Evolutionary conservation across 2,329 filamentous ascomycete species (phyloP).

Genomic region (Colletotrichum ledebouriae): DNA sequence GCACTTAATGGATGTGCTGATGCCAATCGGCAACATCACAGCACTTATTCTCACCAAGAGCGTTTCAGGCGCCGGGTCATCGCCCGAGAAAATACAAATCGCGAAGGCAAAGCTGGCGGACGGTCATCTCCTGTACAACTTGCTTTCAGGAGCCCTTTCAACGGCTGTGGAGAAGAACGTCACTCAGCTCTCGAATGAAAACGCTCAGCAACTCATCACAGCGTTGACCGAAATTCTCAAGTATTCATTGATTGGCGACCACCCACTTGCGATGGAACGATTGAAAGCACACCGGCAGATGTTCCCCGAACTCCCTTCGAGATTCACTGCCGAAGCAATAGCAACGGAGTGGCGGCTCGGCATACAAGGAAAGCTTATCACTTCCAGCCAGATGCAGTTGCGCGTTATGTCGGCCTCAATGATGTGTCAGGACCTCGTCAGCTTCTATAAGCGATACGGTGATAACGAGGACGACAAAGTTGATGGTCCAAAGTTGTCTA

Average conservation of each 20-base stretch:
- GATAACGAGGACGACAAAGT: slow-evolving; percentile 56
- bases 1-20: slow-evolving; percentile 60
- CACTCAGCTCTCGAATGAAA: slow-evolving; percentile 63
- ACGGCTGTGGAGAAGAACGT: slow-evolving; percentile 68
- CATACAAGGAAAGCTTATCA: slow-evolving; percentile 78
- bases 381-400: slow-evolving; percentile 90
- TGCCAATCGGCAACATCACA: slow-evolving; percentile 53
- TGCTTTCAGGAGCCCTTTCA: slow-evolving; percentile 58
- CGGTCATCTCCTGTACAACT: slow-evolving; percentile 59
- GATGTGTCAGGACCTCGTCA: slow-evolving; percentile 79
- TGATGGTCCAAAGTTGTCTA: slow-evolving; percentile 61
- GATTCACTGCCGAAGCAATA: slow-evolving; percentile 63
- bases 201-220: slow-evolving; percentile 54
- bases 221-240: slow-evolving; percentile 61
- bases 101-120: slow-evolving; percentile 53
- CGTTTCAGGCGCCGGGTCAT: slow-evolving; percentile 29
- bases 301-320: slow-evolving; percentile 55
- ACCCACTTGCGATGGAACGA: slow-evolving; percentile 52
- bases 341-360: slow-evolving; percentile 77
- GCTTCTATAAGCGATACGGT: slow-evolving; percentile 72
- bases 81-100: slow-evolving; percentile 43
- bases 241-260: slow-evolving; percentile 54
- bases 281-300: slow-evolving; percentile 50
- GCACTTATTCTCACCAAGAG: slow-evolving; percentile 51
- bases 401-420: slow-evolving; percentile 82